A percentile compares a stretch with the other conserved stretches of the same genome.
Conservation (phyloP, 2,329 filamentous ascomycete genomes). For the Dothistroma pini region DNA sequence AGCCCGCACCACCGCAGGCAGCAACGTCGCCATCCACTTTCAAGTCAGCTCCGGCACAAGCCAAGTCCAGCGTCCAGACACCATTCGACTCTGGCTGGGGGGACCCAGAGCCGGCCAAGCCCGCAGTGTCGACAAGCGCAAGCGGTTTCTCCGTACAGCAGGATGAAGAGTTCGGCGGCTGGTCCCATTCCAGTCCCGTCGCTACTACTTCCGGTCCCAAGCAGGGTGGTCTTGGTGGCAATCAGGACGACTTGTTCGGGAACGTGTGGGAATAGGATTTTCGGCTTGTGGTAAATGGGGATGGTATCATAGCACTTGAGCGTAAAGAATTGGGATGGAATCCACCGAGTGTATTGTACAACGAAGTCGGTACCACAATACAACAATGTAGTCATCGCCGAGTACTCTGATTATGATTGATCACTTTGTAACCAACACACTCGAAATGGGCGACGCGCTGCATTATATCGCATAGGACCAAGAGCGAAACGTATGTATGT, state of each 20-base stretch:
- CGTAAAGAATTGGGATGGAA: not conserved
- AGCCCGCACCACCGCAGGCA: conserved; percentile 34
- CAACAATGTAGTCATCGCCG: too few relatives aligned
- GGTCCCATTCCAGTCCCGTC: conserved; percentile 66
- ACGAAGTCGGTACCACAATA: too few relatives aligned
- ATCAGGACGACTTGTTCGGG: conserved; percentile 78
- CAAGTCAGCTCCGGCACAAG: conserved; percentile 33
- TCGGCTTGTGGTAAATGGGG: not conserved
- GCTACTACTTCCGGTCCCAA: conserved; percentile 42
- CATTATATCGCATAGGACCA: too few relatives aligned
- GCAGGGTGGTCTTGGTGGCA: conserved; percentile 49
- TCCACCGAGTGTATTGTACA: too few relatives aligned
- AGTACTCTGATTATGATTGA: too few relatives aligned
- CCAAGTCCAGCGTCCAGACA: conserved; percentile 15
- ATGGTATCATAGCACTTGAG: not conserved
- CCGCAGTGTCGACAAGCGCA: conserved; percentile 40
- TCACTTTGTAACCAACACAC: too few relatives aligned
- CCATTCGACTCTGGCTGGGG: conserved; percentile 55
- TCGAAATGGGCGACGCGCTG: too few relatives aligned
- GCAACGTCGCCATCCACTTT: conserved; percentile 43
- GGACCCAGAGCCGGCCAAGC: conserved; percentile 56
- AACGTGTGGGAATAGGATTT: conserved; percentile 80
- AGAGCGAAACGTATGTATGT: too few relatives aligned
- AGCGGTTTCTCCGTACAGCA: conserved; percentile 59
- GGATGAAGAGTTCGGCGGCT: conserved; percentile 95